Conservation (phyloP, 164 flowering plant genomes). For the Stephania cephalantha region DNA sequence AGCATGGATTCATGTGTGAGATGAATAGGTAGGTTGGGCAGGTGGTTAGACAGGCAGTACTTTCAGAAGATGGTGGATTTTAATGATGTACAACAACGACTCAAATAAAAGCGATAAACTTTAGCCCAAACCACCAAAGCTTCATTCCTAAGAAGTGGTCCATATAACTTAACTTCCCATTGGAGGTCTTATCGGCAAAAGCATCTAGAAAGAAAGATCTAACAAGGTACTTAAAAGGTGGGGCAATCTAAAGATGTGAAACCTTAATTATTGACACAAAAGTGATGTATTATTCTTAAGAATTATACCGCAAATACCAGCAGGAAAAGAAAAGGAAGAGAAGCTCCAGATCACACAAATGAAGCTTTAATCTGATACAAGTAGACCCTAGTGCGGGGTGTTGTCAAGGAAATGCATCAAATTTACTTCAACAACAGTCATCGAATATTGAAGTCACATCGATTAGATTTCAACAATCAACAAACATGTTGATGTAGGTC, state of each 20-base stretch:
- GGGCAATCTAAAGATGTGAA: too few species aligned
- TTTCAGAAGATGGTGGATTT: too few species aligned
- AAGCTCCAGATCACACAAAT: too few species aligned
- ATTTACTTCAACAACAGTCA: not conserved
- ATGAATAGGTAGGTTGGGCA: constrained; percentile 1
- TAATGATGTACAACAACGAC: not conserved
- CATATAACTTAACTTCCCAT: too few species aligned
- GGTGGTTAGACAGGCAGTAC: not conserved
- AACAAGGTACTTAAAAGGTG: too few species aligned
- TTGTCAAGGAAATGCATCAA: not conserved
- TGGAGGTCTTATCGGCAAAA: not conserved
- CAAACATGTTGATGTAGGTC: not conserved
- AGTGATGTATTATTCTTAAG: too few species aligned
- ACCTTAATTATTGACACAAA: too few species aligned
- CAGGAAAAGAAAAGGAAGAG: too few species aligned
- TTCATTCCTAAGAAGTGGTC: too few species aligned
- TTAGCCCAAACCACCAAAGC: not conserved
- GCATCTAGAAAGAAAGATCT: not conserved
- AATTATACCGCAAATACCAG: too few species aligned
- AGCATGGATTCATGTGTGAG: not conserved
- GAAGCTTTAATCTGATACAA: too few species aligned
- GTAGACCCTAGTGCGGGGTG: too few species aligned
- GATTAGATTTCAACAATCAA: not conserved
- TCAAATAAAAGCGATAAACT: not conserved
- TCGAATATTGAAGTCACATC: not conserved